phyloP scores from a whole-genome alignment of 345 rosid genomes.

The Heritiera fomes region DNA sequence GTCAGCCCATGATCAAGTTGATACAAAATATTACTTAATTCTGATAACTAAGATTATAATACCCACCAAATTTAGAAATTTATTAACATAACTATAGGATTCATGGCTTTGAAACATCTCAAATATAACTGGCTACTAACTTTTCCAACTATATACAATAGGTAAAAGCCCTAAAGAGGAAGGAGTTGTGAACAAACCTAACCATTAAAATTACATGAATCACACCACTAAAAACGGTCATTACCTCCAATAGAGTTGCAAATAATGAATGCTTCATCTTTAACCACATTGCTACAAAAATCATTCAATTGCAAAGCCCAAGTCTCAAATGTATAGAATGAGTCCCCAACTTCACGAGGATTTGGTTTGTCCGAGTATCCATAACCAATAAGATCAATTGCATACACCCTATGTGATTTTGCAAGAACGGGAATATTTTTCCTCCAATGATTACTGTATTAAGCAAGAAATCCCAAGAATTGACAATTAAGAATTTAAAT shows the following conservation, averaged over 20 bases:
- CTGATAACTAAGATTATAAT: not conserved
- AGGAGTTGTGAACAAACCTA: not conserved
- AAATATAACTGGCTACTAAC: not conserved
- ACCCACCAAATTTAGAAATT: not conserved
- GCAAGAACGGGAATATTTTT: constrained; percentile 82
- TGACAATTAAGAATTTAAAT: not conserved
- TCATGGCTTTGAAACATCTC: not conserved
- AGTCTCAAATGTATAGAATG: constrained; percentile 83
- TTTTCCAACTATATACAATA: not conserved
- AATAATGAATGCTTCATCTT: constrained; percentile 78
- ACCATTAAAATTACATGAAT: constrained; percentile 3
- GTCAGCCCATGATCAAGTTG: not conserved
- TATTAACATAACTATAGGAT: not conserved
- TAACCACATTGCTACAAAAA: constrained; percentile 64
- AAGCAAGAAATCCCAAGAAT: constrained; percentile 14
- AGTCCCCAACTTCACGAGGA: constrained; percentile 60
- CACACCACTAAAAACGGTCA: constrained; percentile 12
- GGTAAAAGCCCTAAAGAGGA: not conserved
- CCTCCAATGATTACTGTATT: constrained; percentile 80
- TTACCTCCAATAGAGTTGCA: constrained; percentile 98
- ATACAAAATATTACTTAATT: not conserved
- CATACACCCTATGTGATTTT: constrained; percentile 63
- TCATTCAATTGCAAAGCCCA: constrained; percentile 86
- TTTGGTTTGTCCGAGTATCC: constrained; percentile 93
- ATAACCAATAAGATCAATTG: constrained; percentile 89